Evolutionary conservation across 306 rosid genomes (phyloP).

Genomic region (Hippophae rhamnoides): DNA sequence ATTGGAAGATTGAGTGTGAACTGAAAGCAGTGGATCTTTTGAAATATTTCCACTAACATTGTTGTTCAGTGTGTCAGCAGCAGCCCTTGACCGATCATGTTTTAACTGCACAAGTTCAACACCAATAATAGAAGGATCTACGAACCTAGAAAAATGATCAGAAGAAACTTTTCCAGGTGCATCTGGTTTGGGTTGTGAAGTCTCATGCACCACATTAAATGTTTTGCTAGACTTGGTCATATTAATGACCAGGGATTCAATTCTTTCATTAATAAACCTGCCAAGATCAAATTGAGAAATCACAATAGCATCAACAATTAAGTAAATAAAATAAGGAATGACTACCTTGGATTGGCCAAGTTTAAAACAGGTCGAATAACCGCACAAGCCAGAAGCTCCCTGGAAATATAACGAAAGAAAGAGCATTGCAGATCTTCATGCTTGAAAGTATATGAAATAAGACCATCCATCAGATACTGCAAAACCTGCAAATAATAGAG

Average conservation of each 20-base stretch:
- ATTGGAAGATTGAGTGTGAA: constrained; percentile 64
- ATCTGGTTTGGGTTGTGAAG: constrained; percentile 41
- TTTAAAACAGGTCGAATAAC: constrained; percentile 85
- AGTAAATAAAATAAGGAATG: constrained; percentile 9
- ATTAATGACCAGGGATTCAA: constrained; percentile 63
- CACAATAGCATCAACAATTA: constrained; percentile 17
- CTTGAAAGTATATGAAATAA: constrained; percentile 65
- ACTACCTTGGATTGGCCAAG: constrained; percentile 81
- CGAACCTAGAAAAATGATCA: constrained; percentile 46
- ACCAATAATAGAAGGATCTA: constrained; percentile 85
- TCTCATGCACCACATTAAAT: constrained; percentile 27
- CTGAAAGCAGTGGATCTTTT: constrained; percentile 78
- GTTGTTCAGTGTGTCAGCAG: constrained; percentile 20
- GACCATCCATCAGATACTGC: constrained; percentile 89
- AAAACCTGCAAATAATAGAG: constrained; percentile 55
- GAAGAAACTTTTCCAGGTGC: constrained; percentile 39
- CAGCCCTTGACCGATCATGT: constrained; percentile 41
- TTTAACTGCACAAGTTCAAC: constrained; percentile 83
- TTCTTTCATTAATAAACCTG: constrained; percentile 92
- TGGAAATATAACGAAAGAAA: constrained; percentile 65
- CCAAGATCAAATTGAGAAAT: constrained; percentile 28
- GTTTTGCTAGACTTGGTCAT: constrained; percentile 55
- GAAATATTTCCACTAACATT: constrained; percentile 31
- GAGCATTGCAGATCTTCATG: constrained; percentile 79
- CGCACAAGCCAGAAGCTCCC: constrained; percentile 97